Conservation (phyloP, 2,329 filamentous ascomycete species). For the Fusarium begoniae region DNA sequence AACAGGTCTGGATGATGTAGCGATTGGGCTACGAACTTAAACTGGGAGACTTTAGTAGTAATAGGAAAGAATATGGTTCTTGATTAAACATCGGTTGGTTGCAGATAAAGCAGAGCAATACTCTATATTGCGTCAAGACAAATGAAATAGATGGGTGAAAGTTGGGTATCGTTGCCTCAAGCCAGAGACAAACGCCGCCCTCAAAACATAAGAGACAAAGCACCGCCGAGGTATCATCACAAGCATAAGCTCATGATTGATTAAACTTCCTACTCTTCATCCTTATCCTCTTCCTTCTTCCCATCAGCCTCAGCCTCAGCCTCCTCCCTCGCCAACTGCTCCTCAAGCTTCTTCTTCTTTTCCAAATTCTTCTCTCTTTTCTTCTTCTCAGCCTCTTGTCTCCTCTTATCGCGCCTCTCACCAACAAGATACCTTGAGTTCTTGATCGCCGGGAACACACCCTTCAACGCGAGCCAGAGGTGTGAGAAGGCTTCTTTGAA, state of each 20-base stretch:
- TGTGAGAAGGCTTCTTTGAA: not conserved
- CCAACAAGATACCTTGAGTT: not conserved
- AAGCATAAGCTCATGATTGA: not conserved
- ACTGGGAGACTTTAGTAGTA: accelerated
- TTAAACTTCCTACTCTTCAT: not conserved
- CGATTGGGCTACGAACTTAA: too few species aligned
- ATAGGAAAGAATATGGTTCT: accelerated
- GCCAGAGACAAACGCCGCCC: not conserved
- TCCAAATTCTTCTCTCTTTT: not conserved
- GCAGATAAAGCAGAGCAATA: not conserved
- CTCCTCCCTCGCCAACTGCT: not conserved
- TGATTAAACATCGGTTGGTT: not conserved
- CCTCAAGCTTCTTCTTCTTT: not conserved
- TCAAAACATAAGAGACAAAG: not conserved
- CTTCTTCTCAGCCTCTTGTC: not conserved
- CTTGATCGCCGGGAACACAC: not conserved
- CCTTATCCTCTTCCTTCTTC: not conserved
- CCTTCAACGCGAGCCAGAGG: not conserved
- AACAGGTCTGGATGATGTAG: not conserved
- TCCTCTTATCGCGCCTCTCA: not conserved
- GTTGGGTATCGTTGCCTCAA: not conserved
- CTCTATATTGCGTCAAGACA: not conserved
- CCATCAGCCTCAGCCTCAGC: not conserved
- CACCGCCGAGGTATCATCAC: not conserved
- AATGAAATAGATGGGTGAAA: not conserved